Evolutionary conservation across 345 rosid genomes (phyloP).

Genomic region (Bretschneidera sinensis): DNA sequence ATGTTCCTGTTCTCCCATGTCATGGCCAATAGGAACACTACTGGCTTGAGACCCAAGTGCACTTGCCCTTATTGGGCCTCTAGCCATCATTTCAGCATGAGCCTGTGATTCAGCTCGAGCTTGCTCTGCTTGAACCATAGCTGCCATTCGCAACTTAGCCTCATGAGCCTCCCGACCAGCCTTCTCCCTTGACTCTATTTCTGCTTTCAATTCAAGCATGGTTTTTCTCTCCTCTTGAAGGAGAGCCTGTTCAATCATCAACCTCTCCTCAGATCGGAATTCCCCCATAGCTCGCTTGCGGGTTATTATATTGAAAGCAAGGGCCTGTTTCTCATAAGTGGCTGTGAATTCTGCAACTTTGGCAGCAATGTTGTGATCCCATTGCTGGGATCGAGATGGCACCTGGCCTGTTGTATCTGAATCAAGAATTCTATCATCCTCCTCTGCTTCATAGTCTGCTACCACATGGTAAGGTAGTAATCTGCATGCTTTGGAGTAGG

Average conservation of each 20-base stretch:
- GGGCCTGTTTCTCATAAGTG: constrained; percentile 82
- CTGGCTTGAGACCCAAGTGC: constrained; percentile 55
- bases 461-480: constrained; percentile 87
- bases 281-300: constrained; percentile 63
- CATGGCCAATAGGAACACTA: constrained; percentile 49
- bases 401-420: constrained; percentile 74
- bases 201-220: constrained; percentile 49
- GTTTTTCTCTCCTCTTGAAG: constrained; percentile 67
- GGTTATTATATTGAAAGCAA: constrained; percentile 72
- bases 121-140: constrained; percentile 74
- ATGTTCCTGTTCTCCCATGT: constrained; percentile 62
- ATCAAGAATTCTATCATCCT: constrained; percentile 82
- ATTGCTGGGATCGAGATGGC: constrained; percentile 78
- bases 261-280: constrained; percentile 69
- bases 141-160: constrained; percentile 66
- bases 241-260: constrained; percentile 73
- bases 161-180: constrained; percentile 73
- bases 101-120: constrained; percentile 64
- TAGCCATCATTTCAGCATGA: constrained; percentile 58
- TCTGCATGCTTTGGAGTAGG: constrained; percentile 32
- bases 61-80: constrained; percentile 59
- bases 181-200: constrained; percentile 71
- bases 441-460: constrained; percentile 94
- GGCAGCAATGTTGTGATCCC: constrained; percentile 84
- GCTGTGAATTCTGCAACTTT: constrained; percentile 82